Conservation (phyloP, 78 protist species). For the Anaeramoeba flamelloides region DNA sequence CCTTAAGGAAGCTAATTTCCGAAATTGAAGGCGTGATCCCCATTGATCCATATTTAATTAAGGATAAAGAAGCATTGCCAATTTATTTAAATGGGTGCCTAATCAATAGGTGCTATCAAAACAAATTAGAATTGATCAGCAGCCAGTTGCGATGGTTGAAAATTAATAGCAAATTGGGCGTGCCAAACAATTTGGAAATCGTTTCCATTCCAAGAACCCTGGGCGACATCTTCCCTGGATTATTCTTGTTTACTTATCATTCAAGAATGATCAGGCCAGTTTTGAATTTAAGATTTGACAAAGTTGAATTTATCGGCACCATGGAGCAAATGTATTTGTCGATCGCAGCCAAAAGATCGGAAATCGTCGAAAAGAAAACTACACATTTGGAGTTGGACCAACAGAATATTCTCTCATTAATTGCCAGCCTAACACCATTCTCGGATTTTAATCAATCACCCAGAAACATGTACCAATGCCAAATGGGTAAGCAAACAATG, state of each 20-base stretch:
- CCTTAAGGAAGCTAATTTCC: too few relatives aligned
- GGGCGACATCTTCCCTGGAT: conserved; percentile 27
- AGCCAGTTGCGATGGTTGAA: too few relatives aligned
- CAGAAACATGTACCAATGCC: conserved; percentile 95
- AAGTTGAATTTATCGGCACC: conserved; percentile 65
- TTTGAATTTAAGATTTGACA: conserved; percentile 19
- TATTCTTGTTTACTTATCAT: conserved; percentile 44
- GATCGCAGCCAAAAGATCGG: too few relatives aligned
- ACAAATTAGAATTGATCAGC: too few relatives aligned
- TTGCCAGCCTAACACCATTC: conserved; percentile 90
- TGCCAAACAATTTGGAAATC: conserved; percentile 6
- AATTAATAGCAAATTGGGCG: too few relatives aligned
- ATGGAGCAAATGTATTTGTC: too few relatives aligned
- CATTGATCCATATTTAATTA: too few relatives aligned
- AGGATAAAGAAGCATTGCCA: too few relatives aligned
- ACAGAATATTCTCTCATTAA: conserved; percentile 49
- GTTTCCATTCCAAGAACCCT: background rate
- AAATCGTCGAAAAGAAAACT: too few relatives aligned
- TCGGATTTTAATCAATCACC: conserved; percentile 91
- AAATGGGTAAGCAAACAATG: conserved; percentile 86
- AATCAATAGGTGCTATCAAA: too few relatives aligned
- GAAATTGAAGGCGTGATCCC: too few relatives aligned
- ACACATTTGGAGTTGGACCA: conserved; percentile 51
- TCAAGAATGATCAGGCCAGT: conserved; percentile 83
- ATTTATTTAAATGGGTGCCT: too few relatives aligned